These are phyloP conservation scores for Saxophila tyrrhenica DNA, from an alignment of 495 filamentous ascomycete species.

Conservation along the genomic window DNA sequence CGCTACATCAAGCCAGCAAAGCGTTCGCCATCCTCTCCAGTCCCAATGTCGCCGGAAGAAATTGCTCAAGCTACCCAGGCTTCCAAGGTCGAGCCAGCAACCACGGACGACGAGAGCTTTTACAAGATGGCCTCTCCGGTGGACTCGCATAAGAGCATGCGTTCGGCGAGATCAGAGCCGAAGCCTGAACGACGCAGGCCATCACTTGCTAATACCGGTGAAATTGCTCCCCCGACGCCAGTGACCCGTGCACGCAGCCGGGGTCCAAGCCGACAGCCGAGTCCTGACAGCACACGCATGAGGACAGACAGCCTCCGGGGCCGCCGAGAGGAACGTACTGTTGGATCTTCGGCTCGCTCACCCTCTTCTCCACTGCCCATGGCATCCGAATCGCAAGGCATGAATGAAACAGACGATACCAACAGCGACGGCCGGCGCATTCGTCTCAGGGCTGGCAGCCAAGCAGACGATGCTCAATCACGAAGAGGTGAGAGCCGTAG, in stretches of 20 bases:
- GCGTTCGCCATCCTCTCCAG: slow-evolving; percentile 76
- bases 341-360: slow-evolving; percentile 51
- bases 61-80: slow-evolving; percentile 14
- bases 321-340: slow-evolving; percentile 36
- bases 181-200: not conserved
- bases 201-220: slow-evolving; percentile 7
- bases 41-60: slow-evolving; percentile 86
- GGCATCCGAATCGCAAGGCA: slow-evolving; percentile 32
- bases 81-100: slow-evolving; percentile 30
- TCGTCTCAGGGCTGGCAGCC: slow-evolving; percentile 42
- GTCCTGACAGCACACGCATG: slow-evolving; percentile 25
- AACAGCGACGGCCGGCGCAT: slow-evolving; percentile 18
- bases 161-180: slow-evolving; percentile 14
- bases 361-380: slow-evolving; percentile 75
- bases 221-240: not conserved
- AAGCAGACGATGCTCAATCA: slow-evolving; percentile 38
- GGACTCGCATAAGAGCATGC: slow-evolving; percentile 11
- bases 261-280: slow-evolving; percentile 21
- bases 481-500: slow-evolving; percentile 16
- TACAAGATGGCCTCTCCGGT: slow-evolving; percentile 35
- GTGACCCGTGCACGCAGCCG: not conserved
- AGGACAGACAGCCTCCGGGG: slow-evolving; percentile 43
- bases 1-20: slow-evolving; percentile 73
- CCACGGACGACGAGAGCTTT: slow-evolving; percentile 32
- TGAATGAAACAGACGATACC: slow-evolving; percentile 11